Percentiles rank a stretch among this genome's conserved stretches.
Evolutionary conservation across 2,329 filamentous ascomycete species (phyloP).

Genomic region (Davidsoniella eucalypti): DNA sequence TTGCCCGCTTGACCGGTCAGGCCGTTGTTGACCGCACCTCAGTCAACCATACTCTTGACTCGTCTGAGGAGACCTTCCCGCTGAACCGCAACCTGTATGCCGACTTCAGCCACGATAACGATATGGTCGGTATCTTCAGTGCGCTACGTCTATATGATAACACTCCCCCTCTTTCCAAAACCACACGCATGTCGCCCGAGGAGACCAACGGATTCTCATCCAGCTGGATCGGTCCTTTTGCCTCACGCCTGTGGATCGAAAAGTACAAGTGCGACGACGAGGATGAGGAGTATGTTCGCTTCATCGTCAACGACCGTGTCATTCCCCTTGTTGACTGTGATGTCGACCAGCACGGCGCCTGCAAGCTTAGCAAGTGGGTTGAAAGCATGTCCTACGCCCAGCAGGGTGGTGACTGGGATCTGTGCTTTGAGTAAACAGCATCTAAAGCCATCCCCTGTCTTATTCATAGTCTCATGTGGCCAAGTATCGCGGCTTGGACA

Average conservation of each 20-base stretch:
- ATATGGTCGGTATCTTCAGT: constrained; percentile 60
- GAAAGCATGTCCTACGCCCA: constrained; percentile 59
- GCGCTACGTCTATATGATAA: constrained; percentile 65
- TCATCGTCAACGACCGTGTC: constrained; percentile 74
- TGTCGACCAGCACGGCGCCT: constrained; percentile 54
- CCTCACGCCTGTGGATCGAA: constrained; percentile 67
- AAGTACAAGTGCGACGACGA: constrained; percentile 52
- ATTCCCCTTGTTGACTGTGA: constrained; percentile 54
- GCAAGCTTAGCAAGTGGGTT: constrained; percentile 53
- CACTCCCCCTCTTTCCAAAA: constrained; percentile 37
- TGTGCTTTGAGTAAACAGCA: constrained; percentile 35
- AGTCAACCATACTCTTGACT: constrained; percentile 64
- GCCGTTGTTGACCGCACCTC: constrained; percentile 58
- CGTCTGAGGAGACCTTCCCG: constrained; percentile 52
- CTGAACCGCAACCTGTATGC: constrained; percentile 55
- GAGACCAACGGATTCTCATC: constrained; percentile 54
- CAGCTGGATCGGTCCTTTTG: constrained; percentile 70
- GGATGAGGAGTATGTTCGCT: constrained; percentile 56
- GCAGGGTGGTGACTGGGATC: constrained; percentile 54
- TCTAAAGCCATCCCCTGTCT: no score
- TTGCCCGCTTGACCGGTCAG: constrained; percentile 56
- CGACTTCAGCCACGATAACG: constrained; percentile 86
- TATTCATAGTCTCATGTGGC: no score
- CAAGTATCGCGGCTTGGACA: no score
- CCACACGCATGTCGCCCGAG: constrained; percentile 30